Evolutionary conservation across 75 land plant species (phyloP), one percentile per base, ranked within the genome.

Genomic region (Picea glauca): DNA sequence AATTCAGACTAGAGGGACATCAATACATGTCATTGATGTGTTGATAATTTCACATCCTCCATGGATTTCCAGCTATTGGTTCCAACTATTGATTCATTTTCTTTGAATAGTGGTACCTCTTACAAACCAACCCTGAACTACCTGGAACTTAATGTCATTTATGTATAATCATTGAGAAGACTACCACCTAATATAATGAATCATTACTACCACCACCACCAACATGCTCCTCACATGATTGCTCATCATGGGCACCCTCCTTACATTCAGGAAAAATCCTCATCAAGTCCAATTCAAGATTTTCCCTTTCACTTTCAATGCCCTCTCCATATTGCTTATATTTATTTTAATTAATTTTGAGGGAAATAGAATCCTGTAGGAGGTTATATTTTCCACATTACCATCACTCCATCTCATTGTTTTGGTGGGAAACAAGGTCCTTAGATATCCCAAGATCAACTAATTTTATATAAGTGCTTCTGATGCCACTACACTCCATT

Each of bases 241-340:
- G 73, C 54, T 18, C 73, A 12, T n/a, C 73, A 68, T 40, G 73
- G 73, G 73, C 73, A 40, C n/a, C 72, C 72, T 40, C 73, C 73
- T n/a, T 21, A 40, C 50, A 40, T 40, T 68, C 23, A 68, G 54
- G 43, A 54, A 68, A 21, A 40, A 46, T 40, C 23, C 11, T 20
- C 38, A 40, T 68, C 12, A n/a, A 40, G 50, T 40, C 40, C 73
- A 68, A 8, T 68, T 68, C 54, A 20, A 8, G 12, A 12, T 20
- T 38, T 68, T 40, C n/a, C 23, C 46, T 68, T 68, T 68, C 23
- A 40, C 40, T 4, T 40, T 35, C 6, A 68, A 54, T 18, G 73
- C n/a, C 7, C 3, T 68, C 13, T 68, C 73, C 73, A 68, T 68
- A 23, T 40, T 68, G 18, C 3, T 68, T 35, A 8, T 40, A 40